Base-by-base conservation (phyloP, 768 basidiomycete species). In the Podaxis sp. region DNA sequence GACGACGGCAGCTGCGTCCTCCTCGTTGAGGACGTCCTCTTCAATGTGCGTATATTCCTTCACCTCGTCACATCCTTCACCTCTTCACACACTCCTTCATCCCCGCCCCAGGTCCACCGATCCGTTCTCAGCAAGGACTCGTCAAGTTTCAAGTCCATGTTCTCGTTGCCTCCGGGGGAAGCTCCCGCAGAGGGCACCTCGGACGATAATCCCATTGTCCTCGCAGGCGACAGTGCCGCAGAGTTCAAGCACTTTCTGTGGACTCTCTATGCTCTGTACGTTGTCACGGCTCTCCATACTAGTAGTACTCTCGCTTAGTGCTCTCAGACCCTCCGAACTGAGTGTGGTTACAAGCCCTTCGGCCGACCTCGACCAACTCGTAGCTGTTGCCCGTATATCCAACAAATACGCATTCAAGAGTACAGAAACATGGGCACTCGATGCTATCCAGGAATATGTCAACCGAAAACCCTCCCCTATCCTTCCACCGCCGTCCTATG, bases 381-480 rank as follows among this genome's bases (percentile, higher is more conserved):
- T 74, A 59, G 69, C 88, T 67, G 83, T 91, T 60, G 85, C 86
- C 3, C 80, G 79, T 9, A 76, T 90, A 11, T 78, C 88, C 27
- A 85, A 84, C 75, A 91, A 90, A 73, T 91, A 91, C 66, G 79
- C 82, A 23, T 90, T 90, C 81, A 88, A 84, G 69, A 82, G 84
- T 7, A 70, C 88, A 35, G 90, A 91, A 69, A 85, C 82, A 1
- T 91, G 89, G 89, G 82, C 87, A 1, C 77, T 91, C 18, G 86
- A 89, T 62, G 84, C 80, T n/a, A 85, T 91, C 50, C 85, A 87
- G 62, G 83, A 85, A 66, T 86, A 82, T 61, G 82, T 89, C 23
- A 83, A 83, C 62, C 80, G 77, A 54, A 83, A 82, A 65, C 73
- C 73, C 7, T 82, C 82, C 1, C 82, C 84, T 1, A 73, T 85